Base-by-base conservation (phyloP, 768 basidiomycete species). In the Agaricus sinodeliciosus region DNA sequence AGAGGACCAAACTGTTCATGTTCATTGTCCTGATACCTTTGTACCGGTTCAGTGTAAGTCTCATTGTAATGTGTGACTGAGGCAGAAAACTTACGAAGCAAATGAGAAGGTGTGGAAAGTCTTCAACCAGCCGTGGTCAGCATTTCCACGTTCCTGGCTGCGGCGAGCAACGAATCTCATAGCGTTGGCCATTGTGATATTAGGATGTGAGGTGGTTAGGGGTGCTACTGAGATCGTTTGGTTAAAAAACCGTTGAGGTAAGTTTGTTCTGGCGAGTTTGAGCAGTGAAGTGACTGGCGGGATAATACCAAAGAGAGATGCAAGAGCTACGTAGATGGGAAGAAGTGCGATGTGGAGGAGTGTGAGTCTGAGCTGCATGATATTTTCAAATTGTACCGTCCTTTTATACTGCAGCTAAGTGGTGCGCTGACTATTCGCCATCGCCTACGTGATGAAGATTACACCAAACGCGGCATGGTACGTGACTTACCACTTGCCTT, bases 31-130 rank as follows among this genome's bases (percentile, higher is more conserved):
- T 80, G 74, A 63, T 92, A 95, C 60, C 78, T 83, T 31, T 12
- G 25, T 12, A 42, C 27, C 34, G 9, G 5, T 27, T 11, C n/a
- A 13, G 56, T 6, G 49, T 18, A 44, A 12, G 42, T 19, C 19
- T 7, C 16, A 43, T 19, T 26, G 2, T 1, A 12, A 41, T 22
- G 11, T 43, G 12, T 3, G 5, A 26, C 1, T 11, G 13, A 22
- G 42, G 9, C 22, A 22, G 22, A 3, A n/a, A n/a, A 72, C 81
- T 36, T 63, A 86, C 84, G 68, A 66, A 0, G 85, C 80, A 59
- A 90, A 90, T 1, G 85, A 79, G 64, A 93, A 94, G 0, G 90
- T 87, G 59, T 92, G 85, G 73, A 89, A 88, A 0, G 87, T 84
- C 74, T 91, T 92, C 49, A 94, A 72, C 90, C 90, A 94, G 22